Conservation (phyloP, 306 rosid species). For the Lathyrus sativus region DNA sequence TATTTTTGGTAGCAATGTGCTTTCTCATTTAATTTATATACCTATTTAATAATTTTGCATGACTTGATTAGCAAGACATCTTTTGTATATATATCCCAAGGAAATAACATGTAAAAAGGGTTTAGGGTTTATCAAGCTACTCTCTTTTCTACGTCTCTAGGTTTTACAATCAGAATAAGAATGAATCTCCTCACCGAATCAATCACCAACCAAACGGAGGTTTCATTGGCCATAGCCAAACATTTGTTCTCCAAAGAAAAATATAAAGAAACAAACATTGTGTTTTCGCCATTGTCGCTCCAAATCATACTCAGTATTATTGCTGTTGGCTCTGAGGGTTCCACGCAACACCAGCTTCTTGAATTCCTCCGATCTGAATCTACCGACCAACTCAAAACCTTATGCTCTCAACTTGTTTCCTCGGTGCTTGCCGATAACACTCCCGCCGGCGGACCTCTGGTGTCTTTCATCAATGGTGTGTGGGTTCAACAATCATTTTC, state of each 20-base stretch:
- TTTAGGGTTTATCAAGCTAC: too few relatives aligned
- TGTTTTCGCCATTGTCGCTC: conserved; percentile 75
- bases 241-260: conserved; percentile 41
- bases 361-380: background rate
- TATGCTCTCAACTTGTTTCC: conserved; percentile 58
- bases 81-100: too few relatives aligned
- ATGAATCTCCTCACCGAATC: conserved; percentile 21
- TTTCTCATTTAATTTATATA: too few relatives aligned
- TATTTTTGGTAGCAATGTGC: too few relatives aligned
- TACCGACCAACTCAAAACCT: background rate
- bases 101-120: too few relatives aligned
- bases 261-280: conserved; percentile 56
- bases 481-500: background rate
- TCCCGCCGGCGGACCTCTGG: conserved; percentile 66
- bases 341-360: background rate
- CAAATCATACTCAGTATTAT: conserved; percentile 66
- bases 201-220: conserved; percentile 51
- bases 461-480: background rate
- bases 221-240: background rate
- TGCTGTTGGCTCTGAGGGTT: background rate
- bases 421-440: conserved; percentile 58
- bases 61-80: too few relatives aligned
- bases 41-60: background rate
- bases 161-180: background rate
- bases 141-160: too few relatives aligned